A percentile compares a stretch with the other conserved stretches of the same genome.
Conservation (phyloP, 768 basidiomycete species). For the Sutorius australiensis region DNA sequence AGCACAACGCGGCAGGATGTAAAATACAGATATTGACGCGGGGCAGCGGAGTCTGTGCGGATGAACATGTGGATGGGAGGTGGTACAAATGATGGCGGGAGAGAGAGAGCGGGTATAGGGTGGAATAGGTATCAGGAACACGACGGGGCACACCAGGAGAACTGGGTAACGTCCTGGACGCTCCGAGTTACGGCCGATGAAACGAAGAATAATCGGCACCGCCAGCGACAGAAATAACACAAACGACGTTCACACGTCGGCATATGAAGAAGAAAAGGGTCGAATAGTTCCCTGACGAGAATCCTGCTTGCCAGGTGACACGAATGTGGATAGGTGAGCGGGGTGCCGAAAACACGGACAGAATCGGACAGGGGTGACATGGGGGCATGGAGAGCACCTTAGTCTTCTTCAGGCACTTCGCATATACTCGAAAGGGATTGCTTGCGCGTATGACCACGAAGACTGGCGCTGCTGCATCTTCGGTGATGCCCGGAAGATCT, state of each 20-base stretch:
- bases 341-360: neutral
- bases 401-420: conserved; percentile 34
- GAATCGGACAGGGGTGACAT: neutral
- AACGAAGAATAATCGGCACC: conserved; percentile 25
- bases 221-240: conserved; percentile 10
- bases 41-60: conserved; percentile 10
- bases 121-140: conserved; percentile 32
- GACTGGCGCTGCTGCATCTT: conserved; percentile 31
- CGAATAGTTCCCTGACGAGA: conserved; percentile 7
- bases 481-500: conserved; percentile 25
- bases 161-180: conserved; percentile 13
- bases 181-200: conserved; percentile 14
- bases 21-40: conserved; percentile 19
- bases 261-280: conserved; percentile 9
- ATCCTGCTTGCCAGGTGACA: conserved; percentile 20
- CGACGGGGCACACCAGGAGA: conserved; percentile 12
- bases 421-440: conserved; percentile 31
- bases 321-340: neutral
- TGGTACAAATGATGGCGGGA: conserved; percentile 27
- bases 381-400: neutral
- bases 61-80: conserved; percentile 18
- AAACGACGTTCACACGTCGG: conserved; percentile 14
- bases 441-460: conserved; percentile 29
- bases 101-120: conserved; percentile 24
- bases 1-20: conserved; percentile 3